A percentile compares a stretch with the other conserved stretches of the same genome.
These are phyloP conservation scores for Neohortaea acidophila DNA, from an alignment of 495 filamentous ascomycete genomes.

Conservation along the genomic window DNA sequence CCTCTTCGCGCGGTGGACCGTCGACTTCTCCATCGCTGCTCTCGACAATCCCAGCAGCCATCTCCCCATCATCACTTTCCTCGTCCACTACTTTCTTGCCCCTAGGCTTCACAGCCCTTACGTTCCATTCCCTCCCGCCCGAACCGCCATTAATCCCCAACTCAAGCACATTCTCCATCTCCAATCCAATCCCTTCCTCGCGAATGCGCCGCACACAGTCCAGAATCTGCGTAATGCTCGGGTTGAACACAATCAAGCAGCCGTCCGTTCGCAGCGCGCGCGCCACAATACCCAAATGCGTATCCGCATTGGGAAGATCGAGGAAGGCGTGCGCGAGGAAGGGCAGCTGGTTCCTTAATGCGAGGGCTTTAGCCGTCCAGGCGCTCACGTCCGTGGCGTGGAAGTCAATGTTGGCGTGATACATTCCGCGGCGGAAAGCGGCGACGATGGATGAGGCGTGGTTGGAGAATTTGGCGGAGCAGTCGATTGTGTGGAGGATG, in stretches of 20 bases:
- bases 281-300: slow-evolving; percentile 41
- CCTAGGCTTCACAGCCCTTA: slow-evolving; percentile 38
- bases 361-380: slow-evolving; percentile 43
- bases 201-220: slow-evolving; percentile 41
- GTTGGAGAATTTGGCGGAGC: slow-evolving; percentile 39
- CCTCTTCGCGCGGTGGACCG: background rate
- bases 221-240: slow-evolving; percentile 61
- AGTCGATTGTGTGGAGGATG: slow-evolving; percentile 56
- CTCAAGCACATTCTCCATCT: slow-evolving; percentile 49
- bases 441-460: slow-evolving; percentile 45
- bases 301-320: slow-evolving; percentile 49
- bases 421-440: slow-evolving; percentile 55
- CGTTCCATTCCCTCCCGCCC: slow-evolving; percentile 49
- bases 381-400: slow-evolving; percentile 46
- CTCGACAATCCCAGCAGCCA: slow-evolving; percentile 3
- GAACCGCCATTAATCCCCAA: slow-evolving; percentile 41
- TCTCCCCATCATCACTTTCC: slow-evolving; percentile 15
- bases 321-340: slow-evolving; percentile 56
- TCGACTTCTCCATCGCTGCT: slow-evolving; percentile 7
- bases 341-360: slow-evolving; percentile 19
- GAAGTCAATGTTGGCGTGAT: slow-evolving; percentile 52
- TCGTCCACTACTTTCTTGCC: slow-evolving; percentile 39
- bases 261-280: slow-evolving; percentile 46
- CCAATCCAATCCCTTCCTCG: slow-evolving; percentile 36
- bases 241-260: slow-evolving; percentile 51